Evolutionary conservation across 2,329 filamentous ascomycete genomes (phyloP), one percentile per base, ranked within the genome.

Genomic region (Neoscytalidium dimidiatum): DNA sequence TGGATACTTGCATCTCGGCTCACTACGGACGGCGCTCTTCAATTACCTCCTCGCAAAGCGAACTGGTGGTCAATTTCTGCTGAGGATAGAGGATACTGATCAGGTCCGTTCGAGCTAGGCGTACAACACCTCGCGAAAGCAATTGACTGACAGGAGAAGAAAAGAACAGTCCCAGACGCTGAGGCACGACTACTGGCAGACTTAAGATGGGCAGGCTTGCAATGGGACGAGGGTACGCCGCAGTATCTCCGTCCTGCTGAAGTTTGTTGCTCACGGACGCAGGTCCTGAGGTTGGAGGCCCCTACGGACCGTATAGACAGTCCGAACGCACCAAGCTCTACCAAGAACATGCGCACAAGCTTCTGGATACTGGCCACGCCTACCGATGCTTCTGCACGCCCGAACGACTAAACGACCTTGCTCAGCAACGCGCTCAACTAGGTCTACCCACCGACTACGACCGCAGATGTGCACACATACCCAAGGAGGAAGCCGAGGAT

Each of bases 41-140:
- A 98, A 97, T 73, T 97, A 94, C 70, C 82, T 99, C 4, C 84
- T 96, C n/a, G 94, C 95, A 0, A 91, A 89, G 72, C 88, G 90
- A 2, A 97, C 95, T 0, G 89, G 90, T 4, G 95, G 95, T 6
- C 90, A 96, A 75, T 99, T 99, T 72, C 79, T 99, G 11, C 81
- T 99, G 57, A 88, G 95, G 9, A 88, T 99, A 68, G 95, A 99
- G 80, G 95, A 99, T 76, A 99, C 95, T 4, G 95, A 98, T 78
- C 91, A 92, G 84, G 91, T 93, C 61, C 35, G 19, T 38, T 21
- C 26, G 29, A 51, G 21, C 23, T 23, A 29, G 29, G 35, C 21
- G n/a, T 35, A 56, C 9, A 2, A n/a, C 13, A 23, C 17, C 21
- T 21, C 13, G 28, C 11, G n/a, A 13, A n/a, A 41, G 43, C 51